These are phyloP conservation scores for Debaryomycetaceae sp. DNA, from an alignment of 1,139 yeast genomes.

Conservation along the genomic window DNA sequence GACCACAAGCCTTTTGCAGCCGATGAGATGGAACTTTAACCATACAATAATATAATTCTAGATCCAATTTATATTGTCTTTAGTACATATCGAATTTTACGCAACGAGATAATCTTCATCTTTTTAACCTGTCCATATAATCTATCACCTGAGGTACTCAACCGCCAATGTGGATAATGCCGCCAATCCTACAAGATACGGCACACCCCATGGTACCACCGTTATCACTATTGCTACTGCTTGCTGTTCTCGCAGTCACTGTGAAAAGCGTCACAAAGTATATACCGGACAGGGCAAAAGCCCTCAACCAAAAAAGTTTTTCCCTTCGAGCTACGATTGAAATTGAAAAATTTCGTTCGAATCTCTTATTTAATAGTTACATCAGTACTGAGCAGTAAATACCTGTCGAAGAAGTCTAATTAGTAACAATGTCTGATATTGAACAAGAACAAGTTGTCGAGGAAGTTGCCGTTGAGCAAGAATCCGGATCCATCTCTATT, in stretches of 20 bases:
- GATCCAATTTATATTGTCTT: neutral
- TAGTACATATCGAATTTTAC: too few species aligned
- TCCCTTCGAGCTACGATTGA: conserved; percentile 2
- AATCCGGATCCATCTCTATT: conserved; percentile 85
- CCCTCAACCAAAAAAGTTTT: conserved; percentile 4
- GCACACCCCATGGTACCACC: too few species aligned
- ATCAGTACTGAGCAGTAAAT: conserved; percentile 70
- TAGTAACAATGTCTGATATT: conserved; percentile 72
- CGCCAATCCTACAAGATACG: too few species aligned
- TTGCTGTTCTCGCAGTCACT: too few species aligned
- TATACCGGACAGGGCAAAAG: conserved; percentile 1
- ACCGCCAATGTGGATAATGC: too few species aligned
- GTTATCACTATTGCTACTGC: too few species aligned
- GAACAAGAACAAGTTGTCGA: conserved; percentile 84
- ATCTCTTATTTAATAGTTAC: conserved; percentile 8
- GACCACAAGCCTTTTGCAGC: conserved; percentile 60
- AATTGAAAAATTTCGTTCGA: conserved; percentile 14
- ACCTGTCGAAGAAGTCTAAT: conserved; percentile 84
- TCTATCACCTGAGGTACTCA: neutral
- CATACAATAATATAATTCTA: neutral
- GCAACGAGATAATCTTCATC: neutral
- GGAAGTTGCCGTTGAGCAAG: conserved; percentile 80
- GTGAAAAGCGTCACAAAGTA: too few species aligned
- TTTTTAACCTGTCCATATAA: neutral
- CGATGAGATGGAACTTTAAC: conserved; percentile 64